Conservation (phyloP, 306 rosid species). For the Quercus dentata region DNA sequence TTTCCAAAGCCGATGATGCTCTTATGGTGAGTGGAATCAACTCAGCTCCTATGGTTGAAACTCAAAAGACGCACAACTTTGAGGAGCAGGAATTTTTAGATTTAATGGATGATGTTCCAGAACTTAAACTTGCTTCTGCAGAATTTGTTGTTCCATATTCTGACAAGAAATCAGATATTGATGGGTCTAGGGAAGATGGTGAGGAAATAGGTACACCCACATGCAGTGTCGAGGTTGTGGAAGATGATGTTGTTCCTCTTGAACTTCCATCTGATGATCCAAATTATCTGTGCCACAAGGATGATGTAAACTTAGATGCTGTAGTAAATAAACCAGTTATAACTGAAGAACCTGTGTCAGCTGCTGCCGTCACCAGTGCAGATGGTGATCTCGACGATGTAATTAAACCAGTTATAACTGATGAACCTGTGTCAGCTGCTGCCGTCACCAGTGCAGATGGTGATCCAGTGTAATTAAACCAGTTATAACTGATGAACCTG, state of each 20-base stretch:
- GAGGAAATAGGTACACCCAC: constrained; percentile 33
- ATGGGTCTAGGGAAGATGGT: constrained; percentile 34
- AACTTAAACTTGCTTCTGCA: constrained; percentile 31
- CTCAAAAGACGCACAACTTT: constrained; percentile 23
- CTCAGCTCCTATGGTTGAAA: constrained; percentile 29
- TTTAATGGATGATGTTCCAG: constrained; percentile 26
- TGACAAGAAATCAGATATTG: constrained; percentile 21
- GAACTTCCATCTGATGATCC: constrained; percentile 25
- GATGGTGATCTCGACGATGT: constrained; percentile 25
- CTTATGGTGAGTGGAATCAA: constrained; percentile 26
- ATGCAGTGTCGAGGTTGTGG: constrained; percentile 29
- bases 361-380: constrained; percentile 11
- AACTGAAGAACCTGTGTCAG: constrained; percentile 28
- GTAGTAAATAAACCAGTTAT: constrained; percentile 22
- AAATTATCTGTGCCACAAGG: constrained; percentile 21
- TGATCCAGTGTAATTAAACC: constrained; percentile 22
- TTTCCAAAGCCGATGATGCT: constrained; percentile 22
- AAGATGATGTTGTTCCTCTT: constrained; percentile 27
- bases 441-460: constrained; percentile 11
- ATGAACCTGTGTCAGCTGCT: constrained; percentile 24
- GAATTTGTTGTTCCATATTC: constrained; percentile 27
- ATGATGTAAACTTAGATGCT: constrained; percentile 28
- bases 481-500: constrained; percentile 29
- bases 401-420: constrained; percentile 25
- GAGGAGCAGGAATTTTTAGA: constrained; percentile 27